phyloP scores from a whole-genome alignment of 192 early-diverging fungal genomes.

The Coemansia pectinata region DNA sequence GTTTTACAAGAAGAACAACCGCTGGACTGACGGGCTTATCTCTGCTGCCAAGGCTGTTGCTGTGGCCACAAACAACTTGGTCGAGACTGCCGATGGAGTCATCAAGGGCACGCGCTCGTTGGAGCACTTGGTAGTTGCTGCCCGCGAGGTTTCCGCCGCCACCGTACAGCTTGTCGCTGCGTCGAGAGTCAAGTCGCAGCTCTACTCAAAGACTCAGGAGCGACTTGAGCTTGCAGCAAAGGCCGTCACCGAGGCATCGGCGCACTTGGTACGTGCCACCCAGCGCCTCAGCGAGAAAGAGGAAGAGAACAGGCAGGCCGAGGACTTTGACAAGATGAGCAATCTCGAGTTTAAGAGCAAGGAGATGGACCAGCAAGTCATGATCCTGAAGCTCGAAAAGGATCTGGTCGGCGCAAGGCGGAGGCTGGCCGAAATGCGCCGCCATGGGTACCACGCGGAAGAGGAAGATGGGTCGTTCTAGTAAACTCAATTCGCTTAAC shows the following conservation, averaged over 20 bases:
- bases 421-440: conserved; percentile 90
- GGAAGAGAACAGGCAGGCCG: conserved; percentile 56
- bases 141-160: conserved; percentile 93
- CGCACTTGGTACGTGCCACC: conserved; percentile 89
- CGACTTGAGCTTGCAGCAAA: conserved; percentile 91
- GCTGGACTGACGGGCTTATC: conserved; percentile 99
- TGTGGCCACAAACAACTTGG: conserved; percentile 86
- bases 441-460: conserved; percentile 71
- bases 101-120: conserved; percentile 85
- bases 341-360: conserved; percentile 92
- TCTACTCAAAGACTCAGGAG: conserved; percentile 91
- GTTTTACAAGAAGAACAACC: conserved; percentile 99
- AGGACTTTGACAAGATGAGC: conserved; percentile 75
- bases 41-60: conserved; percentile 95
- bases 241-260: conserved; percentile 88
- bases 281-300: conserved; percentile 77
- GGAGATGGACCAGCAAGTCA: conserved; percentile 99
- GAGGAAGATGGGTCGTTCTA: conserved; percentile 40
- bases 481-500: neutral
- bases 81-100: conserved; percentile 95
- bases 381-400: conserved; percentile 94
- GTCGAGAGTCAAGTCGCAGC: conserved; percentile 90
- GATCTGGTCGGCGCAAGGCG: conserved; percentile 83
- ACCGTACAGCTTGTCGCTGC: conserved; percentile 97
- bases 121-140: conserved; percentile 97